phyloP scores from a whole-genome alignment of 305 asterid species.

The Rubia balearica region DNA sequence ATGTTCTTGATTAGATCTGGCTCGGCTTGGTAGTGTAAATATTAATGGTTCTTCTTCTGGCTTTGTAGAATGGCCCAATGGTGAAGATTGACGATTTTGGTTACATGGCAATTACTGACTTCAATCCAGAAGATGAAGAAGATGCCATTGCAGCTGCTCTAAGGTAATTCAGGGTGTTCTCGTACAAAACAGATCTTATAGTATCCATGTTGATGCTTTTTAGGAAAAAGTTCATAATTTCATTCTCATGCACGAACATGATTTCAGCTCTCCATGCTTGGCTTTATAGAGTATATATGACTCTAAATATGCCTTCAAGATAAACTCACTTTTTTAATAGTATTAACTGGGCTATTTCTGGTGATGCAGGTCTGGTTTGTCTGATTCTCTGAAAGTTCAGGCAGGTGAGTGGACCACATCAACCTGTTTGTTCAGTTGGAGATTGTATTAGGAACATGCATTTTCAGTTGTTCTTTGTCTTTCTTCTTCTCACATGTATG shows the following conservation, averaged over 20 bases:
- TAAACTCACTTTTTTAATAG: not conserved
- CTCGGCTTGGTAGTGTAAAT: not conserved
- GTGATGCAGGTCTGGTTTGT: conserved; percentile 38
- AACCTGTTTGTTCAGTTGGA: conserved; percentile 11
- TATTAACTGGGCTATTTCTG: conserved; percentile 11
- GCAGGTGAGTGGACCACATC: conserved; percentile 1
- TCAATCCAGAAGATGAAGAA: conserved; percentile 29
- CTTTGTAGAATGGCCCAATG: conserved; percentile 35
- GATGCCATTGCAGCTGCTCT: conserved; percentile 27
- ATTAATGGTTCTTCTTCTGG: conserved; percentile 9
- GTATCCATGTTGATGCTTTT: not conserved
- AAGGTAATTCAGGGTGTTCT: conserved; percentile 34
- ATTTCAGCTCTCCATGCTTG: not conserved
- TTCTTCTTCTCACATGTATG: conserved; percentile 5
- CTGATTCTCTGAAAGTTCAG: conserved; percentile 29
- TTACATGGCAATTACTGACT: conserved; percentile 29
- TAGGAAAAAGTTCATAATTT: not conserved
- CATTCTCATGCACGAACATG: not conserved
- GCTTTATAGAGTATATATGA: not conserved
- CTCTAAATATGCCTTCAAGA: not conserved
- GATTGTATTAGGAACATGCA: conserved; percentile 7
- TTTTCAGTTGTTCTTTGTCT: conserved; percentile 12
- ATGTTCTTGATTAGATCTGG: not conserved
- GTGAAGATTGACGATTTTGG: conserved; percentile 38
- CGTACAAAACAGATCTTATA: not conserved